Conservation (phyloP, 1,284 basidiomycete genomes). For the Earliella scabrosa region DNA sequence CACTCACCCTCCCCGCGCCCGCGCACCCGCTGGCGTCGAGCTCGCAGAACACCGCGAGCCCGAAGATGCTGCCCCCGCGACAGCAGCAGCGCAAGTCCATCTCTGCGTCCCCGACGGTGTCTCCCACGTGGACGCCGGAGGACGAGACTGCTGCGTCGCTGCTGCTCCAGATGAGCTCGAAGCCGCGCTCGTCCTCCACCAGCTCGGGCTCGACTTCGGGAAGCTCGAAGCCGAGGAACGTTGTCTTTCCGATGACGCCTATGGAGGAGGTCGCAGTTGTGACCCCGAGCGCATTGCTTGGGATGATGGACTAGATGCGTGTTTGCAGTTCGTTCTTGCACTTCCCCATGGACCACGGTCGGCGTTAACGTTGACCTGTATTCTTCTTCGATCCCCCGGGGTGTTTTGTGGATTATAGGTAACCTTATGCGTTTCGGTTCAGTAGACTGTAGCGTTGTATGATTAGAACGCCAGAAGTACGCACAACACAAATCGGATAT, state of each 20-base stretch:
- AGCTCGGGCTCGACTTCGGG: constrained; percentile 14
- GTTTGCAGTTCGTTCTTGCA: background rate
- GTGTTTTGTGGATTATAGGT: background rate
- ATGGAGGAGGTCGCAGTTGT: constrained; percentile 12
- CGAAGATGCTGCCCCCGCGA: background rate
- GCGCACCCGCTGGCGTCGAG: constrained; percentile 21
- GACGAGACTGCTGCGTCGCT: constrained; percentile 73
- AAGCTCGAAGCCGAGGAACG: background rate
- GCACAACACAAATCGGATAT: too few species aligned
- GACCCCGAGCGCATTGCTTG: constrained; percentile 21
- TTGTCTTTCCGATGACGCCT: constrained; percentile 8
- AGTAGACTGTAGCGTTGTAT: background rate
- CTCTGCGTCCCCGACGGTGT: constrained; percentile 28
- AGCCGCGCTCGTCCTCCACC: constrained; percentile 29
- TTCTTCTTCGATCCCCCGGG: too few species aligned
- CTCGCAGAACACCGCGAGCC: background rate
- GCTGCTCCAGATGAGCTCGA: constrained; percentile 62
- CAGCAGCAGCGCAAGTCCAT: constrained; percentile 16
- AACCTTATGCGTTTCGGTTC: constrained; percentile 3
- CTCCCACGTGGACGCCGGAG: constrained; percentile 59
- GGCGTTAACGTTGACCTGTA: too few species aligned
- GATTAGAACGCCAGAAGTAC: constrained; percentile 4
- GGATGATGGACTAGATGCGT: constrained; percentile 18
- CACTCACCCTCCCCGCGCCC: constrained; percentile 45
- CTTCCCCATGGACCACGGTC: background rate